Evolutionary conservation across 805 yeast species (phyloP).

Genomic region (Yarrowia phangngaensis): DNA sequence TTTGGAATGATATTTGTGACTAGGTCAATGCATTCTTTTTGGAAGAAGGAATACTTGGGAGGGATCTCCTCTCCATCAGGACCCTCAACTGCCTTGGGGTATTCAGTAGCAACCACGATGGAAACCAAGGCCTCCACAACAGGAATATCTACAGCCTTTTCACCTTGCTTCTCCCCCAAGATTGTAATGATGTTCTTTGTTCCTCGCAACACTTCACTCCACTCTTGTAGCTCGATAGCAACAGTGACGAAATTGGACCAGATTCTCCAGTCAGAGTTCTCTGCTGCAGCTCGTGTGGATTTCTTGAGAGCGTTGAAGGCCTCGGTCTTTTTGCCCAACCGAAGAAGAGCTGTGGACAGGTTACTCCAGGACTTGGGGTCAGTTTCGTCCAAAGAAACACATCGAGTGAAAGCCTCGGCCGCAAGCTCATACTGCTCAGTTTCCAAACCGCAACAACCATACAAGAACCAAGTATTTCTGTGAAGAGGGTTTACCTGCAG

Average conservation of each 20-base stretch:
- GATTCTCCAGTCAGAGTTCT: conserved; percentile 76
- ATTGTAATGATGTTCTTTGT: conserved; percentile 58
- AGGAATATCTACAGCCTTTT: conserved; percentile 66
- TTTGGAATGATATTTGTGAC: conserved; percentile 65
- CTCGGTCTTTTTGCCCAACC: conserved; percentile 60
- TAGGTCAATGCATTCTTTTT: conserved; percentile 64
- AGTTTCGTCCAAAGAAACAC: conserved; percentile 78
- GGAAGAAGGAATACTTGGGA: conserved; percentile 51
- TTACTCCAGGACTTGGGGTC: conserved; percentile 89
- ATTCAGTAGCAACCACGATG: conserved; percentile 52
- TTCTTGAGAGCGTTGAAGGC: conserved; percentile 81
- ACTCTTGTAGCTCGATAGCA: conserved; percentile 75
- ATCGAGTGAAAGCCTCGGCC: conserved; percentile 86
- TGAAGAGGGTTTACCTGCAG: conserved; percentile 67
- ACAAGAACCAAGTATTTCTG: conserved; percentile 83
- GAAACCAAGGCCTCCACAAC: conserved; percentile 71
- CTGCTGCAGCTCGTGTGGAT: conserved; percentile 66
- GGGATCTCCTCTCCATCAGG: conserved; percentile 40
- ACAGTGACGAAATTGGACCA: conserved; percentile 85
- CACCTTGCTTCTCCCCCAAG: conserved; percentile 55
- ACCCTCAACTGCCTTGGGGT: conserved; percentile 39
- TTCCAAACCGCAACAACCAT: conserved; percentile 87
- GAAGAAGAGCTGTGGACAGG: conserved; percentile 72
- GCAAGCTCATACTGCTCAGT: conserved; percentile 66
- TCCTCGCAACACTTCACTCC: conserved; percentile 84